Conservation (phyloP, 306 rosid species). For the Echinosophora koreensis region DNA sequence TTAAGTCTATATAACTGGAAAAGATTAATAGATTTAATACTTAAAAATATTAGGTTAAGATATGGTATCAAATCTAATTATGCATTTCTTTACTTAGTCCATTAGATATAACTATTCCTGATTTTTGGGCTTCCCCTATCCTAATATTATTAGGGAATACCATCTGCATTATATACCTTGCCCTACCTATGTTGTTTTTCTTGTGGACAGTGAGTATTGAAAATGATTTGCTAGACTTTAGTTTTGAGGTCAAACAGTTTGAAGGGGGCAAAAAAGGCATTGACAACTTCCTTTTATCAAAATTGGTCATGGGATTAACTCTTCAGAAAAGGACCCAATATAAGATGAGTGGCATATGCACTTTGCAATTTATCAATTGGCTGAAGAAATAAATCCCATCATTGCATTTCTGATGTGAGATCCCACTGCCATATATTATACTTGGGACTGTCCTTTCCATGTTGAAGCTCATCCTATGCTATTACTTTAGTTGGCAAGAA, state of each 20-base stretch:
- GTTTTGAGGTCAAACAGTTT: constrained; percentile 28
- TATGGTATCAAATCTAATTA: too few species aligned
- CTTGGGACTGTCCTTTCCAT: constrained; percentile 37
- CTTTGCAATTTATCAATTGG: constrained; percentile 40
- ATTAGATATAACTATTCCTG: too few species aligned
- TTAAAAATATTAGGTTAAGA: too few species aligned
- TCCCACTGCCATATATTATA: constrained; percentile 43
- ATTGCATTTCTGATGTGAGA: constrained; percentile 43
- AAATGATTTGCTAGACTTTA: neutral
- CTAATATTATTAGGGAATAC: neutral
- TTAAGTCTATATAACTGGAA: too few species aligned
- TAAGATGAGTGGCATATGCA: constrained; percentile 49
- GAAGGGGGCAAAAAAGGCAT: neutral
- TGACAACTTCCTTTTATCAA: constrained; percentile 13
- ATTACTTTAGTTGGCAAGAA: constrained; percentile 43
- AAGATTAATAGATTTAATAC: too few species aligned
- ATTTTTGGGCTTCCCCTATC: too few species aligned
- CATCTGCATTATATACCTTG: neutral
- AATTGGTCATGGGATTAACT: constrained; percentile 30
- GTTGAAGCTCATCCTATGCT: constrained; percentile 20
- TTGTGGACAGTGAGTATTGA: neutral
- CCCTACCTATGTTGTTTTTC: neutral
- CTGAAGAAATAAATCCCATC: constrained; percentile 33
- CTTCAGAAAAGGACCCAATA: constrained; percentile 20
- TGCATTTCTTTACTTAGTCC: too few species aligned